phyloP scores from a whole-genome alignment of 2,329 filamentous ascomycete genomes.

The Akanthomyces lecanii region DNA sequence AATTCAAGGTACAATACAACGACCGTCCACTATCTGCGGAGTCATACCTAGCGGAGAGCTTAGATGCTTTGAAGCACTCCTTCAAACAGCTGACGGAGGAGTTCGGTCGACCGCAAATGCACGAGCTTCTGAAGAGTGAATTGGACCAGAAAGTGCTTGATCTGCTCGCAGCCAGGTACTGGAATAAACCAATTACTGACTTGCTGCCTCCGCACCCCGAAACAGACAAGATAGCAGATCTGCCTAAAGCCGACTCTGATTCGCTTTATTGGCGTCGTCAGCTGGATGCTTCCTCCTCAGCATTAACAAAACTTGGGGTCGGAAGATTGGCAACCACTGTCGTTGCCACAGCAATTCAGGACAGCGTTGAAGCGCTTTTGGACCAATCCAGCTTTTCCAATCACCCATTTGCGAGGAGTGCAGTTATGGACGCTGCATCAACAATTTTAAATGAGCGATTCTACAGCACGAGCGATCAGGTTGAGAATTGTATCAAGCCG shows the following conservation, averaged over 20 bases:
- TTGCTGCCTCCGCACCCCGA: constrained; percentile 64
- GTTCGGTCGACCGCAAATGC: constrained; percentile 86
- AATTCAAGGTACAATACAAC: constrained; percentile 99
- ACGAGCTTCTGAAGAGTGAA: constrained; percentile 83
- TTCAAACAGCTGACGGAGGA: constrained; percentile 90
- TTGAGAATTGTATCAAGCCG: constrained; percentile 98
- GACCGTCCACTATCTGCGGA: constrained; percentile 91
- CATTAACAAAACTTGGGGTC: constrained; percentile 89
- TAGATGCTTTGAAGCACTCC: constrained; percentile 95
- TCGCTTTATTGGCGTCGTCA: constrained; percentile 91
- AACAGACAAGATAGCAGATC: constrained; percentile 66
- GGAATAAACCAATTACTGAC: constrained; percentile 92
- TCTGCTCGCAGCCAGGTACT: constrained; percentile 86
- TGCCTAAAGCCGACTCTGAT: constrained; percentile 80
- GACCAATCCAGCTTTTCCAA: constrained; percentile 76
- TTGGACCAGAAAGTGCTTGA: constrained; percentile 94
- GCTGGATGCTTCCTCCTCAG: constrained; percentile 84
- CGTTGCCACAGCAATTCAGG: constrained; percentile 81
- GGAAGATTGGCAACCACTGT: constrained; percentile 89
- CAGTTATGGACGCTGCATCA: constrained; percentile 87
- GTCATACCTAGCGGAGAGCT: constrained; percentile 89
- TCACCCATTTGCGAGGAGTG: constrained; percentile 87
- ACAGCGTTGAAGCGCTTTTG: constrained; percentile 75
- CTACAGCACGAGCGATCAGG: constrained; percentile 95
- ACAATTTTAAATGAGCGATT: constrained; percentile 90